These are phyloP conservation scores for Dactylella cylindrospora DNA, from an alignment of 2,329 filamentous ascomycete species.

Conservation along the genomic window DNA sequence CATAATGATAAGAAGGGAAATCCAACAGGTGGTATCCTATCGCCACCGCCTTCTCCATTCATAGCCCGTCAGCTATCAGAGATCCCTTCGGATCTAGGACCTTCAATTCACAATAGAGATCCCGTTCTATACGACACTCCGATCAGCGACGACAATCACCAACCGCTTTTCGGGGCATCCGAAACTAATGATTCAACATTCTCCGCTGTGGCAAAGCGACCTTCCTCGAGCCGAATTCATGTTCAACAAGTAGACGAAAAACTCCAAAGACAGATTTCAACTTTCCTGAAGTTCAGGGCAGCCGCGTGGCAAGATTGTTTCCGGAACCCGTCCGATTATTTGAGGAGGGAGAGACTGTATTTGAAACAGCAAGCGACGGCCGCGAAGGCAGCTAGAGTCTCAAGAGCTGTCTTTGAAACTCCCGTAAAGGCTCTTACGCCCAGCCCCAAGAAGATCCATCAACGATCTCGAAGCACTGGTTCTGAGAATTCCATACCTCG, in stretches of 20 bases:
- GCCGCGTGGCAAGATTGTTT: constrained; percentile 35
- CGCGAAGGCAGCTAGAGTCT: constrained; percentile 5
- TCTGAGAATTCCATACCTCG: constrained; percentile 20
- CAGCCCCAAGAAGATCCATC: constrained; percentile 14
- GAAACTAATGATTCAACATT: constrained; percentile 8
- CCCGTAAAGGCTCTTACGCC: constrained; percentile 7
- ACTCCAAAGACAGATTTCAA: background rate
- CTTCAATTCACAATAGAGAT: constrained; percentile 31
- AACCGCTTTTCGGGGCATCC: constrained; percentile 19
- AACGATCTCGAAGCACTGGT: constrained; percentile 30
- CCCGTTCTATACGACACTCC: constrained; percentile 31
- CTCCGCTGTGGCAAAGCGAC: background rate
- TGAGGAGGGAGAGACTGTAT: constrained; percentile 23
- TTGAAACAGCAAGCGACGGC: constrained; percentile 24
- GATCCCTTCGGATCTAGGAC: constrained; percentile 29
- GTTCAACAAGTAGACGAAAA: background rate
- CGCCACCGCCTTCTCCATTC: constrained; percentile 32
- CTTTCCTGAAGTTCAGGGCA: constrained; percentile 24
- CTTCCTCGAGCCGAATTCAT: background rate
- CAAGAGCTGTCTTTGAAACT: background rate
- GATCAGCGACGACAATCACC: constrained; percentile 32
- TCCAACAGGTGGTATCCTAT: constrained; percentile 29
- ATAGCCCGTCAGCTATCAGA: constrained; percentile 23
- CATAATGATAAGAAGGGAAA: constrained; percentile 12
- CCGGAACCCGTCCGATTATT: constrained; percentile 24